phyloP scores from a whole-genome alignment of 2,329 filamentous ascomycete genomes.

The Aspergillus tamarii region DNA sequence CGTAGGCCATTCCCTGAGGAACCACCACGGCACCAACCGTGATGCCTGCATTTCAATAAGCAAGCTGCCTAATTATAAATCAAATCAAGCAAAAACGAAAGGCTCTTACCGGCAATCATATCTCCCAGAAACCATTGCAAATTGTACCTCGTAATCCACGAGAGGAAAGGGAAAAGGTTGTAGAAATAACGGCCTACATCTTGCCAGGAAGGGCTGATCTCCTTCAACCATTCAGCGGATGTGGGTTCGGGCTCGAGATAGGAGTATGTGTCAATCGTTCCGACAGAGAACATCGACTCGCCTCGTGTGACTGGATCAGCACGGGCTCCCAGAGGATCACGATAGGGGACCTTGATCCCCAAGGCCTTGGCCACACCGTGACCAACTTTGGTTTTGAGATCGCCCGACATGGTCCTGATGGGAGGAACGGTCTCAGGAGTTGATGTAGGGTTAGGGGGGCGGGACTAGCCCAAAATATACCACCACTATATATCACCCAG shows the following conservation, averaged over 20 bases:
- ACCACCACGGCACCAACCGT: constrained; percentile 81
- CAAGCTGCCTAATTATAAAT: background rate
- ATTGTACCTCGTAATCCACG: constrained; percentile 92
- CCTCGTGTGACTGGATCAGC: constrained; percentile 70
- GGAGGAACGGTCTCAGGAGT: background rate
- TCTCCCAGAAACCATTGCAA: constrained; percentile 86
- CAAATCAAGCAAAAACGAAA: background rate
- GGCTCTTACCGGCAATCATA: constrained; percentile 73
- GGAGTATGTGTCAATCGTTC: constrained; percentile 74
- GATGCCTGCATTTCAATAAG: constrained; percentile 53
- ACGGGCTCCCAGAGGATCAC: constrained; percentile 56
- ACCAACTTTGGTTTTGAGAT: constrained; percentile 62
- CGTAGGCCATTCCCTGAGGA: constrained; percentile 97
- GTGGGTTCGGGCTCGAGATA: constrained; percentile 85
- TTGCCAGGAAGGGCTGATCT: constrained; percentile 61
- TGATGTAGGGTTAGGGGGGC: constrained; percentile 2
- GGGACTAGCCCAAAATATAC: background rate
- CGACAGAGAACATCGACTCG: constrained; percentile 76
- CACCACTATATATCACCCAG: background rate
- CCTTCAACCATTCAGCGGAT: constrained; percentile 69
- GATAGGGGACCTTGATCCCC: constrained; percentile 77
- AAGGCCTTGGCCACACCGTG: constrained; percentile 76
- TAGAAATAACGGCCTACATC: constrained; percentile 64
- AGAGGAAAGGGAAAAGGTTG: constrained; percentile 81
- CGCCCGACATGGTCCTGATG: constrained; percentile 34